Conservation (phyloP, 2,329 filamentous ascomycete genomes). For the Alternaria incomplexa region DNA sequence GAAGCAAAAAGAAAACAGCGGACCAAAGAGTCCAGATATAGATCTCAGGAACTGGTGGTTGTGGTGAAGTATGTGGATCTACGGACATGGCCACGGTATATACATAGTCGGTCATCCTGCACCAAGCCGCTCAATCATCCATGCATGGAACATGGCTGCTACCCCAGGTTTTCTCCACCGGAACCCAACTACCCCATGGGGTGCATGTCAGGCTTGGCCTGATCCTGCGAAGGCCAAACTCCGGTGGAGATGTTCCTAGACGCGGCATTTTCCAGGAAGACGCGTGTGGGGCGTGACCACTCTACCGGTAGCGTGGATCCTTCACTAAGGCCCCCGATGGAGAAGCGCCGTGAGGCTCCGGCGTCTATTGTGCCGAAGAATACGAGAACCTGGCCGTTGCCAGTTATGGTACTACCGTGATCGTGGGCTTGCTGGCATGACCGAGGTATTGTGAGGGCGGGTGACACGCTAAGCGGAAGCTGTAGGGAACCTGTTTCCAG, state of each 20-base stretch:
- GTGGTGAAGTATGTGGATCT: not conserved
- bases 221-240: not conserved
- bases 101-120: not conserved
- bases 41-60: not conserved
- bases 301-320: not conserved
- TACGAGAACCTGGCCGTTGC: not conserved
- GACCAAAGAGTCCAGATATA: not conserved
- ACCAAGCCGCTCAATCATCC: not conserved
- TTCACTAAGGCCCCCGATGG: not conserved
- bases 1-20: not conserved
- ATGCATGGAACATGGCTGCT: not conserved
- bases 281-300: not conserved
- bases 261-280: not conserved
- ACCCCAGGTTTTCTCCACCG: not conserved
- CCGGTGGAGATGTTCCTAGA: not conserved
- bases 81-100: not conserved
- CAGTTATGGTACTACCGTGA: not conserved
- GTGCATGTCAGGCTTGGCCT: not conserved
- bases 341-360: not conserved
- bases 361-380: not conserved
- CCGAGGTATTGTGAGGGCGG: not conserved
- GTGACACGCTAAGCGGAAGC: not conserved
- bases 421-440: not conserved
- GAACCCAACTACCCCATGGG: not conserved
- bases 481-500: not conserved